Evolutionary conservation across 306 rosid genomes (phyloP).

Genomic region (Mimosa pudica): DNA sequence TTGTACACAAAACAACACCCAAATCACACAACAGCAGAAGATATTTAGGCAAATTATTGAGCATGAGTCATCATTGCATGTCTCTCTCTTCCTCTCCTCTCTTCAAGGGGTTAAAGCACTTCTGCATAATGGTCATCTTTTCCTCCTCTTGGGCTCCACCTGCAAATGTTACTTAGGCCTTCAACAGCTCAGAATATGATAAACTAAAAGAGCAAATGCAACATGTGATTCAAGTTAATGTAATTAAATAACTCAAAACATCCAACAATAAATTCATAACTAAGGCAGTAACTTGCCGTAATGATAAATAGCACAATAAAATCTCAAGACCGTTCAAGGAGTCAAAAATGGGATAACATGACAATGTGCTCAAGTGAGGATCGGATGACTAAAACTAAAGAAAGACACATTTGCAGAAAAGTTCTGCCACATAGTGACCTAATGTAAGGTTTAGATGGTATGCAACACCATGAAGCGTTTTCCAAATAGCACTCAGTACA

Average conservation of each 20-base stretch:
- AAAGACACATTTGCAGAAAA: not conserved
- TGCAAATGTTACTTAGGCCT: slow-evolving; percentile 38
- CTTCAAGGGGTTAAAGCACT: slow-evolving; percentile 20
- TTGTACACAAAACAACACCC: slow-evolving; percentile 47
- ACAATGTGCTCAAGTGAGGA: not conserved
- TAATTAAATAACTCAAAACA: not conserved
- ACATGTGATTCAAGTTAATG: not conserved
- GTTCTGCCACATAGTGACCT: no score
- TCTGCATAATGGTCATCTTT: slow-evolving; percentile 44
- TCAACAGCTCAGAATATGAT: slow-evolving; percentile 6
- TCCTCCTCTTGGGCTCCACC: slow-evolving; percentile 78
- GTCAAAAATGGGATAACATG: not conserved
- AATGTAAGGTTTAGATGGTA: no score
- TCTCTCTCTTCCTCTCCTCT: slow-evolving; percentile 11
- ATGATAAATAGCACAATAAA: not conserved
- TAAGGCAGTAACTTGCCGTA: not conserved
- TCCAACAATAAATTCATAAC: not conserved
- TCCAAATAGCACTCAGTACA: no score
- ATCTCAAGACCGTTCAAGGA: not conserved
- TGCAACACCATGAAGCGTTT: no score
- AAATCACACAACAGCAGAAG: slow-evolving; percentile 31
- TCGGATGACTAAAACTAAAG: not conserved
- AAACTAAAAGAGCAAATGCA: not conserved
- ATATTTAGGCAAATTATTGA: slow-evolving; percentile 27
- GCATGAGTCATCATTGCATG: slow-evolving; percentile 15